Percentiles rank a stretch among this genome's conserved stretches.
Conservation (phyloP, 73 alveolate genomes). For the Tetrahymena malaccensis region DNA sequence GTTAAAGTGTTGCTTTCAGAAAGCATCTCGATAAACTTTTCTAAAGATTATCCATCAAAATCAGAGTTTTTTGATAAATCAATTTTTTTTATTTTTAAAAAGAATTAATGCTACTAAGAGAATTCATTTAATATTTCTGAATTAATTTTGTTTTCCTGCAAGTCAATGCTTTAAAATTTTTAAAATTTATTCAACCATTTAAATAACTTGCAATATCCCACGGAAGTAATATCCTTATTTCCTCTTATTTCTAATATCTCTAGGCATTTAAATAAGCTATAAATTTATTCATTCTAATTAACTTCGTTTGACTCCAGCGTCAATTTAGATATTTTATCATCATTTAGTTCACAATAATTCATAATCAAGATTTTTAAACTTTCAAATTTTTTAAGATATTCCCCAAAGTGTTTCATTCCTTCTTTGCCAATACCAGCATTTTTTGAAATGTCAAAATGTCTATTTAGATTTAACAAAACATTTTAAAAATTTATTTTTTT, state of each 20-base stretch:
- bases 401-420: not conserved
- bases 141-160: not conserved
- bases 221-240: not conserved
- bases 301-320: not conserved
- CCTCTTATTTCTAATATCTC: not conserved
- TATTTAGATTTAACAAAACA: not conserved
- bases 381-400: not conserved
- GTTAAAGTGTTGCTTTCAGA: not conserved
- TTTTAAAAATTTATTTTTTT: too few species aligned
- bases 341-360: not conserved
- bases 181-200: not conserved
- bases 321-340: not conserved
- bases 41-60: not conserved
- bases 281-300: not conserved
- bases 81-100: not conserved
- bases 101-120: not conserved
- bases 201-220: not conserved
- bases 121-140: not conserved
- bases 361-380: not conserved
- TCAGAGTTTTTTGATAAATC: not conserved
- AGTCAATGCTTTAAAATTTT: not conserved
- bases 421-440: not conserved
- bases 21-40: not conserved
- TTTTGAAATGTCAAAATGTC: not conserved
- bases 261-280: not conserved